These are phyloP conservation scores for Macadamia integrifolia DNA, from an alignment of 164 flowering plant genomes.

Conservation along the genomic window DNA sequence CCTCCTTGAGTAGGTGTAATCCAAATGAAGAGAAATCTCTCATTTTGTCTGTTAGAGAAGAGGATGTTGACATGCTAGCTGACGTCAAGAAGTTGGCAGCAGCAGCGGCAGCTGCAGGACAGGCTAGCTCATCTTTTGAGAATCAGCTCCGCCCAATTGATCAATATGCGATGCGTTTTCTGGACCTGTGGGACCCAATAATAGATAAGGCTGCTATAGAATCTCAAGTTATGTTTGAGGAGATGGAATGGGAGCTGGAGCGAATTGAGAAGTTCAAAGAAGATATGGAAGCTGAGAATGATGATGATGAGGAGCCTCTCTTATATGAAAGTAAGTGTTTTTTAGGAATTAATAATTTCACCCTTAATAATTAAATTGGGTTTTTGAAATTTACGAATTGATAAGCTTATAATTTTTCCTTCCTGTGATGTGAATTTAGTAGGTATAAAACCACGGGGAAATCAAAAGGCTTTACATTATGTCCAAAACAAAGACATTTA, in stretches of 20 bases:
- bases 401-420: background rate
- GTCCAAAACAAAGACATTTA: too few relatives aligned
- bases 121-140: slow-evolving; percentile 76
- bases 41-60: slow-evolving; percentile 48
- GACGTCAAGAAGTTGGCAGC: slow-evolving; percentile 96
- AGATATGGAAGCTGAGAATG: slow-evolving; percentile 96
- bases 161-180: slow-evolving; percentile 84
- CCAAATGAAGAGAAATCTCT: slow-evolving; percentile 50
- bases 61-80: slow-evolving; percentile 85
- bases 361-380: too few relatives aligned
- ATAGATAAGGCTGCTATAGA: slow-evolving; percentile 68
- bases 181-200: slow-evolving; percentile 92
- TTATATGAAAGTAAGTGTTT: slow-evolving; percentile 84
- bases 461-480: too few relatives aligned
- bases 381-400: background rate
- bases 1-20: slow-evolving; percentile 24
- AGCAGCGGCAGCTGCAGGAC: slow-evolving; percentile 94
- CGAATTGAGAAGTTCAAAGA: slow-evolving; percentile 92
- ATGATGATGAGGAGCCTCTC: slow-evolving; percentile 94
- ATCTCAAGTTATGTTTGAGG: slow-evolving; percentile 59
- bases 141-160: slow-evolving; percentile 92
- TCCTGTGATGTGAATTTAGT: background rate
- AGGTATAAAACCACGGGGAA: too few relatives aligned
- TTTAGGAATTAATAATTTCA: background rate
- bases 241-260: slow-evolving; percentile 93